Base-by-base conservation (phyloP, 192 early-diverging fungal species). In the Thoreauomyces humboldtii region DNA sequence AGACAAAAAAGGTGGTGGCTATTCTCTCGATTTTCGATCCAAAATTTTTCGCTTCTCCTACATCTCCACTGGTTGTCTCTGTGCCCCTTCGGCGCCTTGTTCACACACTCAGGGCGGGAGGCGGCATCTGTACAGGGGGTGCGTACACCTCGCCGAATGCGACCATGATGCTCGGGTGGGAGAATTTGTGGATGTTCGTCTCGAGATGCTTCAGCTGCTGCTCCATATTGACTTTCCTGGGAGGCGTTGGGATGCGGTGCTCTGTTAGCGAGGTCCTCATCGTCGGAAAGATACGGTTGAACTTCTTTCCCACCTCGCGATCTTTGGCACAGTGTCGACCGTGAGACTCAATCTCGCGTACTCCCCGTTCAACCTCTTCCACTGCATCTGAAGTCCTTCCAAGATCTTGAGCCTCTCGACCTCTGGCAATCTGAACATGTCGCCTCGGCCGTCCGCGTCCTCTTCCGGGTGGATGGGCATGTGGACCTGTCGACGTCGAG, bases 241-340 rank as follows among this genome's bases (percentile, higher is more conserved):
- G 19, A 43, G 31, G 27, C 4, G 14, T 14, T 46, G 9, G 22
- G 54, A 35, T 38, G 0, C 15, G 2, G 0, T 58, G 22, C 50
- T 58, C 27, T 14, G 38, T 12, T 9, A n/a, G 38, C 38, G n/a
- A n/a, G 9, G n/a, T 41, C n/a, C n/a, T 41, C 38, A n/a, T 41
- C 38, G 38, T 12, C 38, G 38, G 9, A 41, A 41, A 17, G 38
- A 41, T 41, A 41, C 17, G 38, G 6, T 55, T 53, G n/a, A n/a
- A n/a, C 22, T 48, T 22, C 47, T 19, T n/a, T 25, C 65, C 11
- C 48, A 83, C 81, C 81, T 74, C 11, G 82, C 77, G 63, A 84
- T 84, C 63, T 84, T 84, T 27, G 82, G 82, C 32, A 84, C 77
- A 6, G 82, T 84, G 51, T 84, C 82, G 11, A 84, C 79, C 7